Evolutionary conservation across 2,329 filamentous ascomycete genomes (phyloP).

Genomic region (Diatrype stigma): DNA sequence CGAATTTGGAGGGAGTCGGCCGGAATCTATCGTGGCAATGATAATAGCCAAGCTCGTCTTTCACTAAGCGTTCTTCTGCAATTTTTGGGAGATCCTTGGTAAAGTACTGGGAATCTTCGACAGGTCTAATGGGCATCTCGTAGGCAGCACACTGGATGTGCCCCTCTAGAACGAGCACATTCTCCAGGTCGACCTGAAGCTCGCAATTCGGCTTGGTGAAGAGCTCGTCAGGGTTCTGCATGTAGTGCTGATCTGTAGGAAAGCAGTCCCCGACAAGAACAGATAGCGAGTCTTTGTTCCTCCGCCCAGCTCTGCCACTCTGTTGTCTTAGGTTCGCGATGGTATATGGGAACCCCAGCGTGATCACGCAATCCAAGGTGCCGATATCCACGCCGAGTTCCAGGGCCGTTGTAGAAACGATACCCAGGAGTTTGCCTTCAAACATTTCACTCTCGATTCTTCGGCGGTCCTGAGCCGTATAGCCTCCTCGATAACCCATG

Average conservation of each 20-base stretch:
- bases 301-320: slow-evolving; percentile 83
- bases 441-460: slow-evolving; percentile 96
- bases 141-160: slow-evolving; percentile 94
- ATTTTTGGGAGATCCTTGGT: slow-evolving; percentile 67
- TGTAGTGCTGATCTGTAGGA: slow-evolving; percentile 91
- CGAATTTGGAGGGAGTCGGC: slow-evolving; percentile 75
- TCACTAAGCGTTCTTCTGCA: slow-evolving; percentile 67
- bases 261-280: slow-evolving; percentile 87
- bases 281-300: slow-evolving; percentile 90
- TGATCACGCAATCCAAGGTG: slow-evolving; percentile 87
- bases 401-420: slow-evolving; percentile 88
- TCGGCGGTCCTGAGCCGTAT: slow-evolving; percentile 85
- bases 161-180: slow-evolving; percentile 86
- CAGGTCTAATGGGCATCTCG: slow-evolving; percentile 86
- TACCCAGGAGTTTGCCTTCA: slow-evolving; percentile 85
- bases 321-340: slow-evolving; percentile 94
- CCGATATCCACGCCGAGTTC: slow-evolving; percentile 96
- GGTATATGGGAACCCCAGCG: slow-evolving; percentile 90
- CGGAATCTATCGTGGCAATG: slow-evolving; percentile 87
- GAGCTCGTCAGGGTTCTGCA: slow-evolving; percentile 92
- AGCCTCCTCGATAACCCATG: slow-evolving; percentile 94
- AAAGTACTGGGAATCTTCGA: slow-evolving; percentile 74
- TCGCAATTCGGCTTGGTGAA: slow-evolving; percentile 88
- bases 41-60: slow-evolving; percentile 76
- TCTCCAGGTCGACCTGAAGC: slow-evolving; percentile 86